Evolutionary conservation across 306 rosid genomes (phyloP).

Genomic region (Ormosia semicastrata): DNA sequence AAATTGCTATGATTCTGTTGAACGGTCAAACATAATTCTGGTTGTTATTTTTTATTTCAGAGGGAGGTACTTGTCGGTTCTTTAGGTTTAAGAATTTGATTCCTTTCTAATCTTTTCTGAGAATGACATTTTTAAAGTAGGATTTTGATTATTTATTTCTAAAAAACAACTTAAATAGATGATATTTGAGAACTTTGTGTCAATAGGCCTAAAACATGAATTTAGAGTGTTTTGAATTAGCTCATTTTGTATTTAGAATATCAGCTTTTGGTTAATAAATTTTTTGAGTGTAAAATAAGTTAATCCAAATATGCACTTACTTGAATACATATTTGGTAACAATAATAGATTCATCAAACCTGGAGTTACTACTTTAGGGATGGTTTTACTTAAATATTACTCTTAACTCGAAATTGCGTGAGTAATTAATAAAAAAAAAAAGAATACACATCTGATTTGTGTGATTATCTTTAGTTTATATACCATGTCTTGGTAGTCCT

Average conservation of each 20-base stretch:
- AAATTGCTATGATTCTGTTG: slow-evolving; percentile 1
- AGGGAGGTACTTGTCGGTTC: background rate
- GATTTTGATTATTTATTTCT: background rate
- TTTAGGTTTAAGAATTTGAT: slow-evolving; percentile 21
- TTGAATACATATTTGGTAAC: no score
- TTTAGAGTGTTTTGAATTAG: background rate
- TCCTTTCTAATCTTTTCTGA: background rate
- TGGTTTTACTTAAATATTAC: no score
- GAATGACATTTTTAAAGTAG: slow-evolving; percentile 3
- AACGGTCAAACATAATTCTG: background rate
- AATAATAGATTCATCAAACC: no score
- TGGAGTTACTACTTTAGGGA: no score
- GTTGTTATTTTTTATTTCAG: background rate
- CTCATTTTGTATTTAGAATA: background rate
- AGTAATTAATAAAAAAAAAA: no score
- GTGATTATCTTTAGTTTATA: slow-evolving; percentile 1
- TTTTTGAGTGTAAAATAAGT: background rate
- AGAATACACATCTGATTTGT: background rate
- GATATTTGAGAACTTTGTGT: background rate
- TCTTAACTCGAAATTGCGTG: no score
- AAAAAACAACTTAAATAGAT: background rate
- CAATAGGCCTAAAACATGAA: background rate
- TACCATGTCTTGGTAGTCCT: background rate
- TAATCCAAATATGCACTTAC: background rate
- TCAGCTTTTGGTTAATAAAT: background rate